Conservation (phyloP, 2,329 filamentous ascomycete genomes). For the Verticillium longisporum region DNA sequence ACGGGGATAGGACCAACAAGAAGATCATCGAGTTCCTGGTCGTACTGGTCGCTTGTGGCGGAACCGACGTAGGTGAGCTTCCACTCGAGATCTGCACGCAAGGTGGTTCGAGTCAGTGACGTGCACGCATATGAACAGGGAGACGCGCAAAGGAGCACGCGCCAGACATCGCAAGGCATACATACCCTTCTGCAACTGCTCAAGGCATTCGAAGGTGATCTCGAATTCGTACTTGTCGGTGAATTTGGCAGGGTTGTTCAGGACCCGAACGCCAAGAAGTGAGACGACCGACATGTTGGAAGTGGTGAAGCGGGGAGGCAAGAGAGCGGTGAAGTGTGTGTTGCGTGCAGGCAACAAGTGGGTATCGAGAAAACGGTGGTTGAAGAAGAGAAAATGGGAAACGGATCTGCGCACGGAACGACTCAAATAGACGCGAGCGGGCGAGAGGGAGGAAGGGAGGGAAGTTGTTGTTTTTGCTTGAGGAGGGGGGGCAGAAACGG, state of each 20-base stretch:
- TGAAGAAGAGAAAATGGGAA: slow-evolving; percentile 1
- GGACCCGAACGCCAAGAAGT: slow-evolving; percentile 87
- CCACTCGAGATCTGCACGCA: slow-evolving; percentile 81
- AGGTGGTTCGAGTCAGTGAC: neutral
- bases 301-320: slow-evolving; percentile 5
- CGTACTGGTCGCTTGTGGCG: slow-evolving; percentile 92
- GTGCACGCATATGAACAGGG: neutral
- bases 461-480: neutral
- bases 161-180: neutral
- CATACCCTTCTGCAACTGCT: slow-evolving; percentile 84
- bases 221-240: slow-evolving; percentile 92
- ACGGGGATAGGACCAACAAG: slow-evolving; percentile 96
- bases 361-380: neutral
- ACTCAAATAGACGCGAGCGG: neutral
- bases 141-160: neutral
- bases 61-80: slow-evolving; percentile 99
- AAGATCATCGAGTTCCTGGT: slow-evolving; percentile 95
- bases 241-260: slow-evolving; percentile 96
- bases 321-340: neutral
- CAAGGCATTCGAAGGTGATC: slow-evolving; percentile 97
- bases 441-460: neutral
- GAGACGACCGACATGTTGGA: slow-evolving; percentile 85
- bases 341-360: neutral
- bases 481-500: slow-evolving; percentile 1
- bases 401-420: neutral